These are phyloP conservation scores for Nicotiana otophora DNA, from an alignment of 257 asterid genomes.

Conservation along the genomic window DNA sequence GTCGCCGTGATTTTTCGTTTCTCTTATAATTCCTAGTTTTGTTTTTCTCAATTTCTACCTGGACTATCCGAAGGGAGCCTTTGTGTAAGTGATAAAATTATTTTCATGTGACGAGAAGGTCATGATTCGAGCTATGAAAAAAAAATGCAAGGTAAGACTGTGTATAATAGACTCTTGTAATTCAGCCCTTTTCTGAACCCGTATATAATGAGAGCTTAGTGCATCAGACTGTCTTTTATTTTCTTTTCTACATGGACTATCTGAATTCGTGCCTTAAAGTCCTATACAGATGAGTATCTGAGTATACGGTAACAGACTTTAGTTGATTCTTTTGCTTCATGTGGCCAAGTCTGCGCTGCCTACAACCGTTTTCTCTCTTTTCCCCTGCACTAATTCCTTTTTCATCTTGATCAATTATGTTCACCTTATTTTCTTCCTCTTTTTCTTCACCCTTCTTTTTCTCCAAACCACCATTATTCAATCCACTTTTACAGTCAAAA, in stretches of 20 bases:
- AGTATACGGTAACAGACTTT: conserved; percentile 35
- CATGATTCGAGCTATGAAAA: no score
- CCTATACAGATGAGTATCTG: conserved; percentile 37
- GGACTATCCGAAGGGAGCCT: conserved; percentile 2
- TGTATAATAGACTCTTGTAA: no score
- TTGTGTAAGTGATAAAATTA: no score
- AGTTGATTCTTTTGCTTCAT: conserved; percentile 29
- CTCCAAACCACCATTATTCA: background rate
- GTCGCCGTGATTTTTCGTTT: background rate
- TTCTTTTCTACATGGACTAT: conserved; percentile 9
- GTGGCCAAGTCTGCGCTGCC: conserved; percentile 25
- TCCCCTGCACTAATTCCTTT: background rate
- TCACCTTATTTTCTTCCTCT: background rate
- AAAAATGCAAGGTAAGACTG: no score
- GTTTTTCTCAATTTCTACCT: background rate
- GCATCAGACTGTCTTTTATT: accelerated
- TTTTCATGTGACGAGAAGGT: no score
- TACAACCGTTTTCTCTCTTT: background rate
- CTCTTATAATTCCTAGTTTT: background rate
- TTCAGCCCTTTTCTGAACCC: no score
- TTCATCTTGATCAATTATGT: background rate
- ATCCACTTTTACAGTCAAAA: background rate
- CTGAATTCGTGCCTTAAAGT: conserved; percentile 19
- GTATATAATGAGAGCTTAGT: no score
- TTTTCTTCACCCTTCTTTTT: conserved; percentile 13